A percentile compares a stretch with the other conserved stretches of the same genome.
These are phyloP conservation scores for Xylariales sp. DNA, from an alignment of 2,329 filamentous ascomycete genomes.

Conservation along the genomic window DNA sequence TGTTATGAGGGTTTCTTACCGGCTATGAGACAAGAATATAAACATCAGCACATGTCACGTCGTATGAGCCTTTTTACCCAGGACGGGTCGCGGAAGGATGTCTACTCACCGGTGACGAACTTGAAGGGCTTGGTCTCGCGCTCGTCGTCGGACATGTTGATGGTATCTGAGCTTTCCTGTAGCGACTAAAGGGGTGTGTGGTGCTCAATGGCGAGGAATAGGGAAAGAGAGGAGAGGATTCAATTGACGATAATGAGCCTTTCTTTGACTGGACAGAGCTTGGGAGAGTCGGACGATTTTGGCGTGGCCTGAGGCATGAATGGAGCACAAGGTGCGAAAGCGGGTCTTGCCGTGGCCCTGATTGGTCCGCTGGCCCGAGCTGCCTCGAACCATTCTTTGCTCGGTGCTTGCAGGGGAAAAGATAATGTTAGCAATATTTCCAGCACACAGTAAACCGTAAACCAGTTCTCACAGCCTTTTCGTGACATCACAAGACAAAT, in stretches of 20 bases:
- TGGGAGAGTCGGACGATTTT: no score
- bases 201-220: slow-evolving; percentile 28
- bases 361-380: no score
- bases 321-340: no score
- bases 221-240: no score
- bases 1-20: no score
- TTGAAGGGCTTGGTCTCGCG: slow-evolving; percentile 98
- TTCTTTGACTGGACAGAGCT: no score
- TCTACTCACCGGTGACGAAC: slow-evolving; percentile 91
- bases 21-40: slow-evolving; percentile 15
- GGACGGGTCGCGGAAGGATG: background rate
- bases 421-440: background rate
- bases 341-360: no score
- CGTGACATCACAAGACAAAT: slow-evolving; percentile 16
- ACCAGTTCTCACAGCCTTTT: no score
- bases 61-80: slow-evolving; percentile 22
- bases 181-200: slow-evolving; percentile 21
- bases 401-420: slow-evolving; percentile 3
- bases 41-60: slow-evolving; percentile 29
- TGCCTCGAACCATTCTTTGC: no score
- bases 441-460: no score
- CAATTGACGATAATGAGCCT: slow-evolving; percentile 21
- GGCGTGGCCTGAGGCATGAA: no score
- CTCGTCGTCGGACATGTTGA: slow-evolving; percentile 90
- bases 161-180: slow-evolving; percentile 30